Percentiles rank a stretch among this genome's conserved stretches.
phyloP scores from a whole-genome alignment of 345 rosid genomes.

The Citrus australasica region DNA sequence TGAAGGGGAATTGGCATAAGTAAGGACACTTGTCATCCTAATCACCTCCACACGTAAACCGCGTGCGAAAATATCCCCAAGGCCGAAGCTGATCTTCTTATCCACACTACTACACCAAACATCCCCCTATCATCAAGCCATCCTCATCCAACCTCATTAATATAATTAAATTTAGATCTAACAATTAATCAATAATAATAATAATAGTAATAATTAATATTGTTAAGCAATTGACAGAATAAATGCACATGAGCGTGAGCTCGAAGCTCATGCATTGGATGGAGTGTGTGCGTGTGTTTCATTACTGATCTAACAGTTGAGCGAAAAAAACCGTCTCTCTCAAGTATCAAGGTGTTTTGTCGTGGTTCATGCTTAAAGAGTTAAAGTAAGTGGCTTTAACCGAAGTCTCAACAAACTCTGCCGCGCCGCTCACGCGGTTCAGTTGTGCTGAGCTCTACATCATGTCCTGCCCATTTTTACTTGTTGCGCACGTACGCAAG shows the following conservation, averaged over 20 bases:
- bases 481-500: background rate
- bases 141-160: background rate
- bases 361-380: slow-evolving; percentile 1
- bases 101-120: background rate
- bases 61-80: background rate
- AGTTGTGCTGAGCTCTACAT: background rate
- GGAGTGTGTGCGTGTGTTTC: too few species aligned
- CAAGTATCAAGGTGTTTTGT: background rate
- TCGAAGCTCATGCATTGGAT: background rate
- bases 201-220: background rate
- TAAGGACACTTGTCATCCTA: slow-evolving; percentile 8
- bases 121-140: background rate
- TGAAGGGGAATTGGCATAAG: background rate
- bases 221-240: background rate
- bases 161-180: background rate
- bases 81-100: slow-evolving; percentile 15
- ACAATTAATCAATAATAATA: background rate
- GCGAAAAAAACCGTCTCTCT: background rate
- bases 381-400: slow-evolving; percentile 3
- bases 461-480: background rate
- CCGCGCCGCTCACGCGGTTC: slow-evolving; percentile 14
- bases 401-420: slow-evolving; percentile 15
- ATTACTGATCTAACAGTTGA: slow-evolving; percentile 2
- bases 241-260: background rate
- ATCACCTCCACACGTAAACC: slow-evolving; percentile 11